phyloP scores from a whole-genome alignment of 2,329 filamentous ascomycete genomes.

The Arachnomyces sp. region DNA sequence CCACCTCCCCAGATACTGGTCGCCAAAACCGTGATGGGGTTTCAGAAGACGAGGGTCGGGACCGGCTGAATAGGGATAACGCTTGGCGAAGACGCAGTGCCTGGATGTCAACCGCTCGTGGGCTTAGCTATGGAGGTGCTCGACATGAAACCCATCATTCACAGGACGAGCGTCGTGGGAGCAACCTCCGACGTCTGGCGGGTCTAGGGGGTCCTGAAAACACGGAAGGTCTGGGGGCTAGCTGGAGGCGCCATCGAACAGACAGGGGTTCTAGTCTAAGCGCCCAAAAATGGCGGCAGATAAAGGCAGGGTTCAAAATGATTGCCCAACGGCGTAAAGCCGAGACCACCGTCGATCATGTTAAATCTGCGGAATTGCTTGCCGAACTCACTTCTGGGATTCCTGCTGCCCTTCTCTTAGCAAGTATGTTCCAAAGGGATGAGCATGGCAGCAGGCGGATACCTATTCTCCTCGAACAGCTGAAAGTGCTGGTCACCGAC shows the following conservation, averaged over 20 bases:
- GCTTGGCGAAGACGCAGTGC: conserved; percentile 54
- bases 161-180: conserved; percentile 47
- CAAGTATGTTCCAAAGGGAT: conserved; percentile 95
- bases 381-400: conserved; percentile 88
- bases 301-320: conserved; percentile 82
- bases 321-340: conserved; percentile 69
- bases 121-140: conserved; percentile 37
- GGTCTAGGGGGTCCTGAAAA: conserved; percentile 54
- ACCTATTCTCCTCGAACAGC: conserved; percentile 86
- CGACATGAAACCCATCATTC: conserved; percentile 46
- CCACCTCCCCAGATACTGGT: conserved; percentile 55
- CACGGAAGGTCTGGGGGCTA: conserved; percentile 54
- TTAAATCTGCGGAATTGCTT: conserved; percentile 93
- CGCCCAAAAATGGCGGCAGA: conserved; percentile 81
- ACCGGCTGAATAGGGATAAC: conserved; percentile 48
- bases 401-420: conserved; percentile 85
- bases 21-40: conserved; percentile 54
- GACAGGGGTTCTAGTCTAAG: conserved; percentile 63
- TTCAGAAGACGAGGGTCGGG: conserved; percentile 67
- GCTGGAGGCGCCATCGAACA: conserved; percentile 40
- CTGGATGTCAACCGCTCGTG: conserved; percentile 43
- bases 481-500: conserved; percentile 80
- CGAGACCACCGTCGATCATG: conserved; percentile 77
- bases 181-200: conserved; percentile 58
- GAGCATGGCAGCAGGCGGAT: conserved; percentile 94